These are phyloP conservation scores for Brassica incana DNA, from an alignment of 345 rosid genomes.

Conservation along the genomic window DNA sequence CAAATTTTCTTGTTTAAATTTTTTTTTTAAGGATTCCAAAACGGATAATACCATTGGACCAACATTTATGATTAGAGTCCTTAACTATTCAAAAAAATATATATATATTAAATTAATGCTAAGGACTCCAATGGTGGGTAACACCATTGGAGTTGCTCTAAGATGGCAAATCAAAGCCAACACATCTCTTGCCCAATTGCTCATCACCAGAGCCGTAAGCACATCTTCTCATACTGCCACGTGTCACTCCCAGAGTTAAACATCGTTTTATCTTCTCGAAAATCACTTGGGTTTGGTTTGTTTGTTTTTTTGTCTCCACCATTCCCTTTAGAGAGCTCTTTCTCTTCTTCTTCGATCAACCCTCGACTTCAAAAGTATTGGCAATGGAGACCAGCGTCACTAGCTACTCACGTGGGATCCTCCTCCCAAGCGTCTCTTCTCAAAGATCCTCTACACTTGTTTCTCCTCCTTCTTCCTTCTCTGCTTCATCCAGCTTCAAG, in stretches of 20 bases:
- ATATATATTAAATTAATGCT: too few relatives aligned
- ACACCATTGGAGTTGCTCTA: too few relatives aligned
- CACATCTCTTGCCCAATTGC: conserved; percentile 29
- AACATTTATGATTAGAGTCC: too few relatives aligned
- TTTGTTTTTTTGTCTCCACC: background rate
- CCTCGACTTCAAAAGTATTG: conserved; percentile 10
- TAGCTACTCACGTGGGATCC: conserved; percentile 62
- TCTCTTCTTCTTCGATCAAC: conserved; percentile 17
- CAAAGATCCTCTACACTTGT: conserved; percentile 62
- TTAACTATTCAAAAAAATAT: too few relatives aligned
- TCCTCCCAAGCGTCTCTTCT: conserved; percentile 66
- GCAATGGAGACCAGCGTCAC: conserved; percentile 61
- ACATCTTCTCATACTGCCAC: conserved; percentile 34
- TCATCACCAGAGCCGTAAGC: conserved; percentile 21
- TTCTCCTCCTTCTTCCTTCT: conserved; percentile 52
- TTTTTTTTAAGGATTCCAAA: too few relatives aligned
- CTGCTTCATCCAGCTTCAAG: conserved; percentile 64
- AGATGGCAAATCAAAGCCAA: conserved; percentile 28
- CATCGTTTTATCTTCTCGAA: conserved; percentile 31
- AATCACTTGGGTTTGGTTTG: conserved; percentile 18
- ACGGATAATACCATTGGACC: too few relatives aligned
- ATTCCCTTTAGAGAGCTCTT: background rate
- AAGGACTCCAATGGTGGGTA: too few relatives aligned
- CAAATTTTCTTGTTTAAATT: too few relatives aligned
- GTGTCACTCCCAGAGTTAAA: conserved; percentile 30